Percentiles rank a stretch among this genome's conserved stretches.
Conservation (phyloP, 768 basidiomycete species). For the Tylopilus balloui region DNA sequence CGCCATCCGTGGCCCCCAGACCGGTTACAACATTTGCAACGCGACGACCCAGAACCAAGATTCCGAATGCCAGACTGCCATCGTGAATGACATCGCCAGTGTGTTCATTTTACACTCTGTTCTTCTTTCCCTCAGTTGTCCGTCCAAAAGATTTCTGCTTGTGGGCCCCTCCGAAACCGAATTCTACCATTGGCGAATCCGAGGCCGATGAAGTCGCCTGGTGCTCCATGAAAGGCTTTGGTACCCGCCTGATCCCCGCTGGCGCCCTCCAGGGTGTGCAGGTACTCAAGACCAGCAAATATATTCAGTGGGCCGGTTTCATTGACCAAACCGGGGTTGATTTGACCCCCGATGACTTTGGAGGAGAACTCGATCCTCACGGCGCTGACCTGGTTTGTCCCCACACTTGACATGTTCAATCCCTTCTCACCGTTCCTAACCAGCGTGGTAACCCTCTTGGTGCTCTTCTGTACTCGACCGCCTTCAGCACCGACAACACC, state of each 20-base stretch:
- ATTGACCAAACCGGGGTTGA: conserved; percentile 61
- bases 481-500: conserved; percentile 39
- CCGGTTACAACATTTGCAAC: conserved; percentile 67
- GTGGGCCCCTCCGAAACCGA: conserved; percentile 50
- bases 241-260: conserved; percentile 65
- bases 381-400: conserved; percentile 58
- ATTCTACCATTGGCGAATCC: conserved; percentile 55
- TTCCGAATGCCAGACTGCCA: conserved; percentile 66
- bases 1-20: conserved; percentile 52
- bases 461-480: conserved; percentile 61
- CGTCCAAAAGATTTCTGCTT: conserved; percentile 61
- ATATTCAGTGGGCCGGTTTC: conserved; percentile 58
- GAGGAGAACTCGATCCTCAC: conserved; percentile 77
- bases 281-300: conserved; percentile 49
- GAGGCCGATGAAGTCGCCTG: conserved; percentile 71
- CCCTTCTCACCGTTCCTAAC: conserved; percentile 5
- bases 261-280: conserved; percentile 65
- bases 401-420: conserved; percentile 5
- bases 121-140: conserved; percentile 22
- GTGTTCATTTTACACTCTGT: background rate
- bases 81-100: conserved; percentile 53
- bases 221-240: conserved; percentile 62
- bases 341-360: conserved; percentile 49
- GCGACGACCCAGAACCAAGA: conserved; percentile 57
- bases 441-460: conserved; percentile 82